Evolutionary conservation across 1,284 basidiomycete genomes (phyloP), one percentile per base, ranked within the genome.

Genomic region (Irpex sp.): DNA sequence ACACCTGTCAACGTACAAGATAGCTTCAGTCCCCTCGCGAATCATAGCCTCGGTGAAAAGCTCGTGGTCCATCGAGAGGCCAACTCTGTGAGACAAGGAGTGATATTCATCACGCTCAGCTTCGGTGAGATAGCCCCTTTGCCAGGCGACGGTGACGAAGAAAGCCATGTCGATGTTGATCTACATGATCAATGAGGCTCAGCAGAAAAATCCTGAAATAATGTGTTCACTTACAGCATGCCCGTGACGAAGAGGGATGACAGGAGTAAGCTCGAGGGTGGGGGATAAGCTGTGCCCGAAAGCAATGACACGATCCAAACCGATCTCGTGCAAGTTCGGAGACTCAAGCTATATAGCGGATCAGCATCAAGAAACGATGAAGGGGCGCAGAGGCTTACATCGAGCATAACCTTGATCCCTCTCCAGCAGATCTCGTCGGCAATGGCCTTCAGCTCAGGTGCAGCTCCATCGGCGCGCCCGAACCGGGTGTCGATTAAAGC

Each of bases 121-220:
- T 39, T 68, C 63, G 19, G 63, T 65, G 37, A 68, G 61, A 43
- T 51, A 46, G 5, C 67, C 67, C 4, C 66, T 63, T 47, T 58
- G 60, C 58, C 61, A 63, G 6, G 67, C 66, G 37, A 68, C 61
- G 11, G 66, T 67, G 31, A 65, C 59, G 59, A 67, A 68, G 59
- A 60, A 67, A 3, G 65, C 36, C 67, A 68, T 68, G 57, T 68
- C 67, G 51, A 68, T 67, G 57, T 66, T 68, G 64, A 68, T 68
- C 64, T 66, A 55, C 6, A 21, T 3, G 13, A n/a, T 9, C 7
- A 1, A 31, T 37, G 9, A 49, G 60, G 15, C 17, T 39, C 9
- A 17, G 47, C 47, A 17, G 21, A 26, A 6, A 19, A 33, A 59
- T 19, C 3, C 17, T 8, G 35, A 58, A 21, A 21, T 21, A 21